Conservation (phyloP, 2,329 filamentous ascomycete genomes). For the Cladosporium velox region DNA sequence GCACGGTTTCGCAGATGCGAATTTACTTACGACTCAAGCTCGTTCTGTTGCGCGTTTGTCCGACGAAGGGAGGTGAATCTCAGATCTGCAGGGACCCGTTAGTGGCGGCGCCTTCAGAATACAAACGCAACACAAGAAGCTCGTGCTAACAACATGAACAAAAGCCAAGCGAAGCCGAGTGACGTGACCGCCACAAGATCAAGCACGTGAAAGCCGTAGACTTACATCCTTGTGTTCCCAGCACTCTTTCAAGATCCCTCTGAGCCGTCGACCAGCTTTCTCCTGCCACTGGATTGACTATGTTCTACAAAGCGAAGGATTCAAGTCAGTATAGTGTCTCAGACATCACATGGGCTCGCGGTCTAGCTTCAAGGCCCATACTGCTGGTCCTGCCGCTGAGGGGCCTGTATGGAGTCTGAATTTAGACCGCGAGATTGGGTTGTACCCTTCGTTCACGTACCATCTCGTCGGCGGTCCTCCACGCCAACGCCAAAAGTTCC, state of each 20-base stretch:
- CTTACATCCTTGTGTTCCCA: slow-evolving; percentile 36
- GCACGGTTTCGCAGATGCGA: not conserved
- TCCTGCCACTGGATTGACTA: slow-evolving; percentile 32
- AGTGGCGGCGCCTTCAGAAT: slow-evolving; percentile 21
- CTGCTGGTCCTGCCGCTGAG: no score
- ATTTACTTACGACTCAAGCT: slow-evolving; percentile 8
- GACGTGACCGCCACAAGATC: not conserved
- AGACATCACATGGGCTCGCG: no score
- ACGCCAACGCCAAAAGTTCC: slow-evolving; percentile 58
- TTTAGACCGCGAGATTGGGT: no score
- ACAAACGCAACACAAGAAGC: not conserved
- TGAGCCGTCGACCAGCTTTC: slow-evolving; percentile 36
- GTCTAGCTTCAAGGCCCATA: no score
- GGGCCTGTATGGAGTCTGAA: no score
- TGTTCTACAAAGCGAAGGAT: not conserved
- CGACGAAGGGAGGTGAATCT: slow-evolving; percentile 14
- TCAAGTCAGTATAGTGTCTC: no score
- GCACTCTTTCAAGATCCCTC: slow-evolving; percentile 37
- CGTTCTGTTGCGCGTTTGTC: not conserved
- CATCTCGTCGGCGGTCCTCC: slow-evolving; percentile 36
- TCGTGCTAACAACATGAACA: not conserved
- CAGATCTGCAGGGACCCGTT: slow-evolving; percentile 23
- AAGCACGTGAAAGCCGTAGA: not conserved
- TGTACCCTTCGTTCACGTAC: no score
- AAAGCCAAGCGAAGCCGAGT: not conserved